Base-by-base conservation (phyloP, 73 alveolate genomes). In the Paramecium sonneborni region DNA sequence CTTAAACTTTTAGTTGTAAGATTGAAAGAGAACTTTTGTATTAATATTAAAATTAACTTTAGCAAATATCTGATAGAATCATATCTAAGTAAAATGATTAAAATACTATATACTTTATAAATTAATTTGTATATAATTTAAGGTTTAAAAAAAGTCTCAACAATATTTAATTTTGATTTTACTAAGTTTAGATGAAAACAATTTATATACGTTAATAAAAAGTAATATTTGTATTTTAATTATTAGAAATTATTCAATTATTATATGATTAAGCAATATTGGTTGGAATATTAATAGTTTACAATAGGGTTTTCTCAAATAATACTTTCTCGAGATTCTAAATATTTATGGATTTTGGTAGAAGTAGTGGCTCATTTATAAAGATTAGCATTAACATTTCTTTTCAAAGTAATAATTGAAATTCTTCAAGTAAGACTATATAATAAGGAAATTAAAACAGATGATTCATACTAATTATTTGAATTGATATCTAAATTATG, bases 271-370 rank as follows among this genome's bases (percentile, higher is more conserved):
- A 62, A 62, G 39, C 44, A 62, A 62, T 62, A 62, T 62, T 62
- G 84, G 84, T 62, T 62, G 87, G 87, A 74, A 74, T 74, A 74
- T 39, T 28, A 37, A 12, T 28, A 74, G 20, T 74, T 37, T 37
- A 74, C 87, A 10, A 37, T 74, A 39, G 87, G 87, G 57, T 74
- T 74, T 74, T 74, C 87, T 37, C 26, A 74, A n/a, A 39, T 74
- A 12, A 34, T 37, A n/a, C 87, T 74, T 74, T 37, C 67, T 21
- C 20, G 37, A 24, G 87, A 74, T 38, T 23, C 18, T 5, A 39
- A 74, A 10, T 37, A 37, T 37, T 74, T 74, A 32, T 74, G 87
- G 87, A 39, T 74, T 14, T 28, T 37, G 1, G 58, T 74, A 18
- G 87, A 74, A 39, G 58, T 20, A 74, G 21, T 74, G n/a, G 58